phyloP scores from a whole-genome alignment of 495 filamentous ascomycete genomes.

The Staphylotrichum tortipilum region DNA sequence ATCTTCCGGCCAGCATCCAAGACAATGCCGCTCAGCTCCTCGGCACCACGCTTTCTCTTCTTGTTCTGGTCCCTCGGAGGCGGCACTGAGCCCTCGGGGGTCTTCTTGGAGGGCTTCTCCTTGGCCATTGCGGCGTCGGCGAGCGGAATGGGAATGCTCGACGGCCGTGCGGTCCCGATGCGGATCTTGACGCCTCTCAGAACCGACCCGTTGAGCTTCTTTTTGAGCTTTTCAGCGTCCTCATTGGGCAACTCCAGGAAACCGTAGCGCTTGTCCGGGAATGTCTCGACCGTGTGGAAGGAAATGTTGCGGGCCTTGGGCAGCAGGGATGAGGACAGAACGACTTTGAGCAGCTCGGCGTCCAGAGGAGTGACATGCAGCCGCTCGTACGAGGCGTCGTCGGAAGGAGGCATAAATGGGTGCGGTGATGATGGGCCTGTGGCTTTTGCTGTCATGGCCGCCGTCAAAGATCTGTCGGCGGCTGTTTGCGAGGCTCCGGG shows the following conservation, averaged over 20 bases:
- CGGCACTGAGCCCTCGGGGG: slow-evolving; percentile 20
- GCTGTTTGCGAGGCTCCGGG: too few relatives aligned
- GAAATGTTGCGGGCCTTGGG: slow-evolving; percentile 65
- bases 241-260: slow-evolving; percentile 71
- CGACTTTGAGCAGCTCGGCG: slow-evolving; percentile 55
- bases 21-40: slow-evolving; percentile 60
- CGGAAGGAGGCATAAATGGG: neutral
- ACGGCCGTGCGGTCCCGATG: slow-evolving; percentile 66
- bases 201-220: slow-evolving; percentile 84
- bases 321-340: slow-evolving; percentile 60
- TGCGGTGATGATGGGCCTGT: neutral
- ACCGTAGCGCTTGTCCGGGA: slow-evolving; percentile 83
- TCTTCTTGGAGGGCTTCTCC: slow-evolving; percentile 30
- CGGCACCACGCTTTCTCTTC: slow-evolving; percentile 57
- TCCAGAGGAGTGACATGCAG: slow-evolving; percentile 84
- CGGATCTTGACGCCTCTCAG: slow-evolving; percentile 78
- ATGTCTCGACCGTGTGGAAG: slow-evolving; percentile 74
- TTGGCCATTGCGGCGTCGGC: slow-evolving; percentile 28
- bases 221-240: slow-evolving; percentile 80
- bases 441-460: slow-evolving; percentile 18
- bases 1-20: slow-evolving; percentile 67
- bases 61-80: slow-evolving; percentile 38
- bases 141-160: slow-evolving; percentile 26
- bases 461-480: neutral
- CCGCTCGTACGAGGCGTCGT: slow-evolving; percentile 30